phyloP scores from a whole-genome alignment of 345 rosid species.

The Brassica cretica region DNA sequence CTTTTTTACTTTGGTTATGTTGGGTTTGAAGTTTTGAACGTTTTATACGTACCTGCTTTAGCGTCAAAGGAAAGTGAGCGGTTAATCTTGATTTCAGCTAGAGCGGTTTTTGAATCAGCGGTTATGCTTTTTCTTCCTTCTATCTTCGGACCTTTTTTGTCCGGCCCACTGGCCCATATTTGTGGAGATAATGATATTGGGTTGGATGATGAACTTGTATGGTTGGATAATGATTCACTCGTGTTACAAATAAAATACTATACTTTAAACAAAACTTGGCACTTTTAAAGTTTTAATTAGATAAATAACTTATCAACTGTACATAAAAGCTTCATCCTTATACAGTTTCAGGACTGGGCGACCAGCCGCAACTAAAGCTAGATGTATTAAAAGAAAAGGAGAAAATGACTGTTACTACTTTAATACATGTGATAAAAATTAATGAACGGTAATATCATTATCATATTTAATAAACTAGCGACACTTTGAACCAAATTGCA shows the following conservation, averaged over 20 bases:
- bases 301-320: neutral
- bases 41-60: neutral
- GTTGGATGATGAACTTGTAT: neutral
- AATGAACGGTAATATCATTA: neutral
- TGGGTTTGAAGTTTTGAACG: neutral
- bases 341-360: neutral
- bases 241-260: neutral
- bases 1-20: neutral
- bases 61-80: conserved; percentile 20
- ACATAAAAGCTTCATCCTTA: neutral
- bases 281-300: neutral
- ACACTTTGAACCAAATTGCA: conserved; percentile 1
- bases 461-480: neutral
- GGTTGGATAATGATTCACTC: neutral
- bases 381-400: neutral
- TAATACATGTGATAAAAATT: neutral
- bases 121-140: conserved; percentile 1
- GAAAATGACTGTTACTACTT: neutral
- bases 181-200: neutral
- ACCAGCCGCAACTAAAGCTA: neutral
- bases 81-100: conserved; percentile 31
- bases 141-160: neutral
- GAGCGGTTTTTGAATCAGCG: neutral
- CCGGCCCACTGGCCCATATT: neutral
- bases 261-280: too few species aligned